A percentile compares a stretch with the other conserved stretches of the same genome.
These are phyloP conservation scores for Fusarium veterinarium DNA, from an alignment of 2,329 filamentous ascomycete species.

Conservation along the genomic window DNA sequence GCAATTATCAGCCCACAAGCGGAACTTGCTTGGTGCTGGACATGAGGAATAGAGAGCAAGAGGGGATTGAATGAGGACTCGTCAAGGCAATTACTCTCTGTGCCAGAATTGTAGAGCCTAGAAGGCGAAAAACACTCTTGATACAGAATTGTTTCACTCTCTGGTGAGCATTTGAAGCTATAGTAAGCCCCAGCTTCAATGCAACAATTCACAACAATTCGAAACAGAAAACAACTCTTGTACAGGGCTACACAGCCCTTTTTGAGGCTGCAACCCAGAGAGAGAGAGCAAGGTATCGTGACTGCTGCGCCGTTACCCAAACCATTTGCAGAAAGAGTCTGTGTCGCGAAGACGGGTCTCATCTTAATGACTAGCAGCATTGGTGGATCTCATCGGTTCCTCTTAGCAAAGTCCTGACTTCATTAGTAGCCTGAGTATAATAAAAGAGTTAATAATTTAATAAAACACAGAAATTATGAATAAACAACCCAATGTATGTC, in stretches of 20 bases:
- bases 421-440: conserved; percentile 4
- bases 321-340: conserved; percentile 28
- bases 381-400: conserved; percentile 32
- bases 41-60: background rate
- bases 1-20: conserved; percentile 33
- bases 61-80: background rate
- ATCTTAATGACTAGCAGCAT: conserved; percentile 42
- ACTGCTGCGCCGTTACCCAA: conserved; percentile 38
- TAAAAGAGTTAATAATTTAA: background rate
- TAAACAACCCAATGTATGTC: conserved; percentile 8
- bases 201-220: conserved; percentile 29
- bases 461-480: conserved; percentile 9
- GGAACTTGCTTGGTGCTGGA: conserved; percentile 8
- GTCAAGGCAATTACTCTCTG: background rate
- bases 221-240: conserved; percentile 24
- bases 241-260: conserved; percentile 34
- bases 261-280: background rate
- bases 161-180: conserved; percentile 4
- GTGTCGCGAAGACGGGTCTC: conserved; percentile 42
- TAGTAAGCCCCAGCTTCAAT: conserved; percentile 7
- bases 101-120: background rate
- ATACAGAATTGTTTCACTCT: conserved; percentile 13
- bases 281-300: conserved; percentile 21
- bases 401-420: conserved; percentile 15
- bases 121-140: background rate